phyloP scores from a whole-genome alignment of 192 early-diverging fungal species.

The Podila epicladia region DNA sequence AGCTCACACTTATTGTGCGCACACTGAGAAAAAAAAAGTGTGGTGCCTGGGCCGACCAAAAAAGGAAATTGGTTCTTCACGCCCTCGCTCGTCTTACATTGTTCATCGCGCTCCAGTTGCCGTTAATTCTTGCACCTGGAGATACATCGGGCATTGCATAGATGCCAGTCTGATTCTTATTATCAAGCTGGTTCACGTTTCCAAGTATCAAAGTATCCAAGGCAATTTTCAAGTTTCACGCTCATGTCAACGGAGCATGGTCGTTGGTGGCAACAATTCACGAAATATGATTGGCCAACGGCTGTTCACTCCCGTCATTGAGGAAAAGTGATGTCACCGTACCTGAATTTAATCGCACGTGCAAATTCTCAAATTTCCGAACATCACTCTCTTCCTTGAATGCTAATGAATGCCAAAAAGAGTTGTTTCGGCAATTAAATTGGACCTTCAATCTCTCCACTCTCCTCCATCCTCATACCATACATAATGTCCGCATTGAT shows the following conservation, averaged over 20 bases:
- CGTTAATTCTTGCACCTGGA: no score
- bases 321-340: no score
- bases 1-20: no score
- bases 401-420: not conserved
- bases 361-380: no score
- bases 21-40: no score
- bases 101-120: no score
- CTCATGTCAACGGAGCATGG: not conserved
- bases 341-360: no score
- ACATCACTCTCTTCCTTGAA: no score
- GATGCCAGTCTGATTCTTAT: not conserved
- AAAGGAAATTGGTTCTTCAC: not conserved
- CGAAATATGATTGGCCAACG: no score
- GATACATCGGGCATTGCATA: not conserved
- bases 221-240: not conserved
- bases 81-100: not conserved
- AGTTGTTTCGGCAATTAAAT: not conserved
- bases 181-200: not conserved
- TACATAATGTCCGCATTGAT: conserved; percentile 32
- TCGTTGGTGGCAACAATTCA: no score
- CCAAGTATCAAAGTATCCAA: no score
- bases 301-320: no score
- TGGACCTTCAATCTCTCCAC: conserved; percentile 14
- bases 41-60: not conserved
- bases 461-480: not conserved